Percentiles rank a stretch among this genome's conserved stretches.
phyloP scores from a whole-genome alignment of 257 asterid species.

The Mitragyna speciosa region DNA sequence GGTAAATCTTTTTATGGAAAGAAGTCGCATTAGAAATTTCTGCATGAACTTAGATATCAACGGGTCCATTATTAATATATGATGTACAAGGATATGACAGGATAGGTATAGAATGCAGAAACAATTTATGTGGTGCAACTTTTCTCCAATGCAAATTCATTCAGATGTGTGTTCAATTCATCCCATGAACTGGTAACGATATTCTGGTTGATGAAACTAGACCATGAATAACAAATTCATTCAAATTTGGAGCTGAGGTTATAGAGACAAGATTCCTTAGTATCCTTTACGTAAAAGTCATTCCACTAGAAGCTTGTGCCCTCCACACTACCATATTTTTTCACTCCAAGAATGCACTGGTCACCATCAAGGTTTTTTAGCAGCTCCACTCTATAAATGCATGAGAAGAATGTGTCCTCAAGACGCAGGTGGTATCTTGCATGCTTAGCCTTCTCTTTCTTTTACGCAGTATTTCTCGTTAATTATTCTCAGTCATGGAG shows the following conservation, averaged over 20 bases:
- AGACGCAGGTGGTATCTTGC: conserved; percentile 11
- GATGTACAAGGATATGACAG: background rate
- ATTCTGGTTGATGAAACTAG: background rate
- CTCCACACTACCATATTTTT: conserved; percentile 22
- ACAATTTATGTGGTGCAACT: background rate
- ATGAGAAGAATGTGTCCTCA: conserved; percentile 7
- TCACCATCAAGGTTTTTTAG: conserved; percentile 7
- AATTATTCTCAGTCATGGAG: conserved; percentile 38
- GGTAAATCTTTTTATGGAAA: background rate
- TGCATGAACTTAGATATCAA: background rate
- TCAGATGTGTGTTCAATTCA: background rate
- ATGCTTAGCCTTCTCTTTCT: conserved; percentile 6
- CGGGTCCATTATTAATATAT: background rate
- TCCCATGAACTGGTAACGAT: background rate
- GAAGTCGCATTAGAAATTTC: background rate
- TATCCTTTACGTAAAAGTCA: conserved; percentile 4
- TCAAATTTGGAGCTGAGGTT: background rate
- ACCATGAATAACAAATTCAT: background rate
- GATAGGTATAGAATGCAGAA: background rate
- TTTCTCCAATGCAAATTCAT: background rate
- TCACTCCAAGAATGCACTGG: background rate
- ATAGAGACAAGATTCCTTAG: background rate
- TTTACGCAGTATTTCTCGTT: background rate
- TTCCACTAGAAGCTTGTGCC: conserved; percentile 35
- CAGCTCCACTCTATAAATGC: conserved; percentile 41